Evolutionary conservation across 2,329 filamentous ascomycete species (phyloP).

Genomic region (Aureobasidium lini): DNA sequence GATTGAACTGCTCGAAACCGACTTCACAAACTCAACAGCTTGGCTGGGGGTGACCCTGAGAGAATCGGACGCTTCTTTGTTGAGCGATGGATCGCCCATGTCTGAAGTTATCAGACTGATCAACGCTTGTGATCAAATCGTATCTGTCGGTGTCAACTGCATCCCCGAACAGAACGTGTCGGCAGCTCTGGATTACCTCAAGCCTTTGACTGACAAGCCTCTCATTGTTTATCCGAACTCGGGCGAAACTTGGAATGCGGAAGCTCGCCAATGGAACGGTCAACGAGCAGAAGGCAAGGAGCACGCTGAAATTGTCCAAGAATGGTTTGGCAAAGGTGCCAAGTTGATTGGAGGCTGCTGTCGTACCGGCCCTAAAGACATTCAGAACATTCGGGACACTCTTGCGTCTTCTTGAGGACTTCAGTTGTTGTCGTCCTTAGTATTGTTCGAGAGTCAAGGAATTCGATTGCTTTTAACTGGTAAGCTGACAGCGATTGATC

Average conservation of each 20-base stretch:
- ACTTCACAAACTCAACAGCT: conserved; percentile 31
- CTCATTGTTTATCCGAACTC: conserved; percentile 40
- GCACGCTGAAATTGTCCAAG: conserved; percentile 25
- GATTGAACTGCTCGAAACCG: conserved; percentile 29
- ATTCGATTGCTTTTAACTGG: too few relatives aligned
- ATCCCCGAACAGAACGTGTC: conserved; percentile 30
- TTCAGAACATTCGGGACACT: conserved; percentile 25
- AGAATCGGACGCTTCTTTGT: conserved; percentile 24
- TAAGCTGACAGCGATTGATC: too few relatives aligned
- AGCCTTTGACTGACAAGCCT: conserved; percentile 26
- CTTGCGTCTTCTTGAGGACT: neutral
- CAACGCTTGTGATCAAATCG: conserved; percentile 25
- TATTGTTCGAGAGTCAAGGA: too few relatives aligned
- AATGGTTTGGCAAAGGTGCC: conserved; percentile 32
- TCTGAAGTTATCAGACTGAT: conserved; percentile 27
- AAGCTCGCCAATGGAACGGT: conserved; percentile 29
- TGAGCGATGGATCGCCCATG: conserved; percentile 37
- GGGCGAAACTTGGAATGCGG: conserved; percentile 40
- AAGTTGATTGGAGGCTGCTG: conserved; percentile 42
- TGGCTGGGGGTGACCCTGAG: conserved; percentile 38
- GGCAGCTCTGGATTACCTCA: conserved; percentile 28
- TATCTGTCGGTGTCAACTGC: conserved; percentile 42
- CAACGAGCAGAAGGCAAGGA: conserved; percentile 17
- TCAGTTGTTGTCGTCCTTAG: too few relatives aligned
- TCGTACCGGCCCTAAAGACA: conserved; percentile 36